Evolutionary conservation across 352 stramenopile genomes (phyloP), one percentile per base, ranked within the genome.

Genomic region (Blastocystis sp.): DNA sequence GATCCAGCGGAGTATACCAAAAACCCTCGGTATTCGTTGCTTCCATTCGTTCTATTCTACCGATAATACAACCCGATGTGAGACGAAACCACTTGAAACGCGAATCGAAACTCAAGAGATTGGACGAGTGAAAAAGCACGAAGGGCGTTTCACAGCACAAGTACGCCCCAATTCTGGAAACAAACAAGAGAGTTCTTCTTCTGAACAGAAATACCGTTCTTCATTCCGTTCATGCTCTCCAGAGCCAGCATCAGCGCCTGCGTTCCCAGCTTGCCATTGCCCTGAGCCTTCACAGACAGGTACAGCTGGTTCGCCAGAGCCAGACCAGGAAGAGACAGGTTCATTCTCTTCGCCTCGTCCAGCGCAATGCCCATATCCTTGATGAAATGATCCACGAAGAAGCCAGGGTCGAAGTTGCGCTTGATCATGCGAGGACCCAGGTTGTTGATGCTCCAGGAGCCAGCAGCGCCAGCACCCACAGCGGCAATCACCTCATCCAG

Each of bases 321-420:
- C 17, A 96, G 89, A 14, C 93, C 93, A 19, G 93, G 93, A 11
- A 96, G 91, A 34, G 93, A 94, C 42, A 96, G 64, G 68, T 94
- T 93, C 93, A 96, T 95, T 17, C 91, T 91, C 69, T 94, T 90
- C 0, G 93, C 93, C 89, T 95, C 93, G 76, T 95, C 94, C 14
- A 95, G 81, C 59, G 93, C 93, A 63, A 96, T 96, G 21, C 93
- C 93, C 92, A 96, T 94, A 81, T 96, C 93, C 70, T 96, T 96
- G 48, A 96, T 69, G 48, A 95, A 96, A 90, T 96, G 93, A 63
- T 96, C 93, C n/a, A 96, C 93, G 60, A 96, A 94, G 89, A 96
- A 96, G 3, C 93, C 93, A 61, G 93, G 93, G 45, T 95, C 91
- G 65, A 96, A 95, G 78, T 96, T 91, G 40, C 93, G 92, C 88